Percentiles rank a stretch among this genome's conserved stretches.
phyloP scores from a whole-genome alignment of 2,329 filamentous ascomycete genomes.

The Calonectria hongkongensis region DNA sequence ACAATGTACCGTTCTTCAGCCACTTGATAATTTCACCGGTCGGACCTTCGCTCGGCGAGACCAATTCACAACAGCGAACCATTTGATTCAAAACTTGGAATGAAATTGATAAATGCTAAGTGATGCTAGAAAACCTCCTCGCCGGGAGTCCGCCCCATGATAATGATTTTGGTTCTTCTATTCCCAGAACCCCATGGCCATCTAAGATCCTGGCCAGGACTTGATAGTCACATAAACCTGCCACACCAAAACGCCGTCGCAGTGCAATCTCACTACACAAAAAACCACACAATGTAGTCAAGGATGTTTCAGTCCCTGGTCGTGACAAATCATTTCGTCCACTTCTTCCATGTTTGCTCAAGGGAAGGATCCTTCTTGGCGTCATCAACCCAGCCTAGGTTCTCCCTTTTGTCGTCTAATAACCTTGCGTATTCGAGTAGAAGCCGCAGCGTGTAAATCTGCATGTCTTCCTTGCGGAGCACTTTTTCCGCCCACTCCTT shows the following conservation, averaged over 20 bases:
- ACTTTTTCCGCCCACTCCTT: slow-evolving; percentile 82
- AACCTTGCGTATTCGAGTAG: slow-evolving; percentile 78
- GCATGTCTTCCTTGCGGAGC: slow-evolving; percentile 83
- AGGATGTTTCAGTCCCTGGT: background rate
- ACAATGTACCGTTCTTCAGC: too few species aligned
- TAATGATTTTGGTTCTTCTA: slow-evolving; percentile 38
- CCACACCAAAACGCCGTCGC: slow-evolving; percentile 43
- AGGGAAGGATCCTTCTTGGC: slow-evolving; percentile 61
- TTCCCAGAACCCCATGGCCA: slow-evolving; percentile 25
- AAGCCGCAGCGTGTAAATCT: slow-evolving; percentile 80
- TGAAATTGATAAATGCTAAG: background rate
- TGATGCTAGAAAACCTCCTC: slow-evolving; percentile 26
- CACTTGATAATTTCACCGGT: background rate
- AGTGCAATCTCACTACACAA: slow-evolving; percentile 41
- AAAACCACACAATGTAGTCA: slow-evolving; percentile 25
- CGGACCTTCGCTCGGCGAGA: background rate
- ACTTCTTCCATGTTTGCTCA: slow-evolving; percentile 56
- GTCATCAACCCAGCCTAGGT: slow-evolving; percentile 74
- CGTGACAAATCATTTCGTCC: slow-evolving; percentile 46
- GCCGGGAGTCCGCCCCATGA: slow-evolving; percentile 24
- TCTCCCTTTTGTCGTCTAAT: slow-evolving; percentile 69
- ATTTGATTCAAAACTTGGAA: background rate
- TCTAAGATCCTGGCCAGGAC: slow-evolving; percentile 17
- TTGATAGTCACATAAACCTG: slow-evolving; percentile 15
- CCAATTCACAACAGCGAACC: background rate